phyloP scores from a whole-genome alignment of 2,329 filamentous ascomycete genomes.

The Allantophomopsis cytisporea region DNA sequence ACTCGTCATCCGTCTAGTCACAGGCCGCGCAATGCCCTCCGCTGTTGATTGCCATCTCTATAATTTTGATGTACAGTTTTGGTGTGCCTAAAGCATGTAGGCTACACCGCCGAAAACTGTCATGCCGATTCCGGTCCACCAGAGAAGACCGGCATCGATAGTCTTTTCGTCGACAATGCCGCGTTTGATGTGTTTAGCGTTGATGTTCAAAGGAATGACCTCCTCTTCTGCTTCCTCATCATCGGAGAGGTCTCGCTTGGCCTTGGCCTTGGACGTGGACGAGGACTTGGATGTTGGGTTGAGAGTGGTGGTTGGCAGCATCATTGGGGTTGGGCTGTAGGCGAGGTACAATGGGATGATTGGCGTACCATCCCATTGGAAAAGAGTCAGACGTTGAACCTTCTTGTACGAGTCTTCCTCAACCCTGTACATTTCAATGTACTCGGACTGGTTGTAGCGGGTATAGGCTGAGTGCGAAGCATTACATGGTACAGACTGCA shows the following conservation, averaged over 20 bases:
- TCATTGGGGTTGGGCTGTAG: slow-evolving; percentile 49
- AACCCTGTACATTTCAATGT: slow-evolving; percentile 33
- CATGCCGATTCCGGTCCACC: slow-evolving; percentile 19
- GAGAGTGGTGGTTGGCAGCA: slow-evolving; percentile 49
- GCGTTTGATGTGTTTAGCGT: slow-evolving; percentile 15
- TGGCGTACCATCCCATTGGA: slow-evolving; percentile 46
- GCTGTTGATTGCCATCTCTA: too few relatives aligned
- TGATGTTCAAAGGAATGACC: slow-evolving; percentile 20
- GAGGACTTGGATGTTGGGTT: slow-evolving; percentile 33
- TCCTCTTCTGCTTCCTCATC: slow-evolving; percentile 12
- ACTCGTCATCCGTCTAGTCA: background rate
- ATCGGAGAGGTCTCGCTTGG: slow-evolving; percentile 16
- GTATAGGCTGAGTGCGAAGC: slow-evolving; percentile 38
- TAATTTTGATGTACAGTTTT: too few relatives aligned
- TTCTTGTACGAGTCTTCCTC: slow-evolving; percentile 46
- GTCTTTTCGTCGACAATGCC: slow-evolving; percentile 2
- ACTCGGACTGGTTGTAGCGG: slow-evolving; percentile 51
- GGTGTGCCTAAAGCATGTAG: slow-evolving; percentile 14
- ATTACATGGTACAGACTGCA: slow-evolving; percentile 51
- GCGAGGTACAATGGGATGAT: slow-evolving; percentile 56
- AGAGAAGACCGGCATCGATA: slow-evolving; percentile 15
- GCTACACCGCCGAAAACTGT: slow-evolving; percentile 18
- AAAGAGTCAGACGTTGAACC: slow-evolving; percentile 49
- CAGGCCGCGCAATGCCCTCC: too few relatives aligned
- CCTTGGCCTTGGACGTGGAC: slow-evolving; percentile 19